A percentile compares a stretch with the other conserved stretches of the same genome.
These are phyloP conservation scores for Eutrema yunnanense DNA, from an alignment of 345 rosid species.

Conservation along the genomic window DNA sequence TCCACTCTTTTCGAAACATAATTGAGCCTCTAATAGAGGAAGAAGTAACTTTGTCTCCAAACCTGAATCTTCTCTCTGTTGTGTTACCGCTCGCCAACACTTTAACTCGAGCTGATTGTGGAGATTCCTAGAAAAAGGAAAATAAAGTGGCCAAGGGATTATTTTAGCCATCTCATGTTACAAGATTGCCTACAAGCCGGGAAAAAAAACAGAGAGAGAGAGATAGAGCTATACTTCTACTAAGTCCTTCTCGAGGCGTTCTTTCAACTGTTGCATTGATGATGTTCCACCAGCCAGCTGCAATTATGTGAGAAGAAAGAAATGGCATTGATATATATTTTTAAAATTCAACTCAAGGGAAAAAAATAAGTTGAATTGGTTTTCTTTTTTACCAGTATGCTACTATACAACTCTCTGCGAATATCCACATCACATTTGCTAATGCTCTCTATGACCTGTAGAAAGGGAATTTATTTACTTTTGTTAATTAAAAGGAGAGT, in stretches of 20 bases:
- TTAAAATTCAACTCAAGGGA: neutral
- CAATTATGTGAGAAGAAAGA: neutral
- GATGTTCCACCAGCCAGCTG: conserved; percentile 98
- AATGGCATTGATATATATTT: neutral
- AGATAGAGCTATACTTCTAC: conserved; percentile 48
- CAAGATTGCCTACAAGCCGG: neutral
- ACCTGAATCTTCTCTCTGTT: conserved; percentile 27
- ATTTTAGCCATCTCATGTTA: neutral
- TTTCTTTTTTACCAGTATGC: conserved; percentile 60
- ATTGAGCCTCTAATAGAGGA: neutral
- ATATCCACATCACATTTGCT: conserved; percentile 89
- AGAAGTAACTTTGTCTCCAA: neutral
- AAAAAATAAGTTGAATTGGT: neutral
- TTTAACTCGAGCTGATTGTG: conserved; percentile 94
- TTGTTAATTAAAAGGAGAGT: neutral
- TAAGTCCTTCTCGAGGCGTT: conserved; percentile 92
- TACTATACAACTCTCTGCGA: conserved; percentile 84
- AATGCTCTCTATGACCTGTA: conserved; percentile 89
- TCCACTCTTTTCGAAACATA: neutral
- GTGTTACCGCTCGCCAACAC: conserved; percentile 82
- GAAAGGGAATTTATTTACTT: neutral
- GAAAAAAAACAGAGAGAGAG: neutral
- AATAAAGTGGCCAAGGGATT: neutral
- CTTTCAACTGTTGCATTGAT: conserved; percentile 96
- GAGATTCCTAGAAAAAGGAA: conserved; percentile 60